A percentile compares a stretch with the other conserved stretches of the same genome.
phyloP scores from a whole-genome alignment of 768 basidiomycete species.

The Clavulina sp. region DNA sequence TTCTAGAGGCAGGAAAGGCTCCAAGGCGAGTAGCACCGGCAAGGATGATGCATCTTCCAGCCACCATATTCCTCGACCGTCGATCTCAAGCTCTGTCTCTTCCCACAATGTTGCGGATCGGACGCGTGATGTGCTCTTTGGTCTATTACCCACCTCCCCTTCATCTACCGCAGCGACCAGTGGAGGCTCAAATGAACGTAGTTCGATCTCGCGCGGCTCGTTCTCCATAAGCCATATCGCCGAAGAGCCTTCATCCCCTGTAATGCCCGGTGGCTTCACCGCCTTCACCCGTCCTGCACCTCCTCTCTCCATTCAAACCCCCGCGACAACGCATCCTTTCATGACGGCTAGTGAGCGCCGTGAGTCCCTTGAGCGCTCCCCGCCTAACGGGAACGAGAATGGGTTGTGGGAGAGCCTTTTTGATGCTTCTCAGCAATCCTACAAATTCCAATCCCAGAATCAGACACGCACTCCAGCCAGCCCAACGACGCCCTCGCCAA shows the following conservation, averaged over 20 bases:
- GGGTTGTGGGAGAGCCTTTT: not conserved
- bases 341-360: too few species aligned
- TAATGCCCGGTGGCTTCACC: not conserved
- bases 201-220: too few species aligned
- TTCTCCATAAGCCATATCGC: too few species aligned
- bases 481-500: conserved; percentile 16
- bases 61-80: too few species aligned
- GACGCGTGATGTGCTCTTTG: not conserved
- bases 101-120: not conserved
- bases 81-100: too few species aligned
- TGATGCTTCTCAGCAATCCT: not conserved
- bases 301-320: not conserved
- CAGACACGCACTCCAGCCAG: conserved; percentile 15
- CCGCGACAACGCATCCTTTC: not conserved
- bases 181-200: too few species aligned
- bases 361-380: not conserved
- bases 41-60: too few species aligned
- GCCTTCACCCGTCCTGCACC: not conserved
- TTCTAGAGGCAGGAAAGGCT: too few species aligned
- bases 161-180: too few species aligned
- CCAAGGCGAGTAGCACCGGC: too few species aligned
- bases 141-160: not conserved
- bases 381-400: not conserved
- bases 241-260: not conserved
- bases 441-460: conserved; percentile 5